Evolutionary conservation across 139 green algal species (phyloP).

Genomic region (Chlamydomonas asymmetrica): DNA sequence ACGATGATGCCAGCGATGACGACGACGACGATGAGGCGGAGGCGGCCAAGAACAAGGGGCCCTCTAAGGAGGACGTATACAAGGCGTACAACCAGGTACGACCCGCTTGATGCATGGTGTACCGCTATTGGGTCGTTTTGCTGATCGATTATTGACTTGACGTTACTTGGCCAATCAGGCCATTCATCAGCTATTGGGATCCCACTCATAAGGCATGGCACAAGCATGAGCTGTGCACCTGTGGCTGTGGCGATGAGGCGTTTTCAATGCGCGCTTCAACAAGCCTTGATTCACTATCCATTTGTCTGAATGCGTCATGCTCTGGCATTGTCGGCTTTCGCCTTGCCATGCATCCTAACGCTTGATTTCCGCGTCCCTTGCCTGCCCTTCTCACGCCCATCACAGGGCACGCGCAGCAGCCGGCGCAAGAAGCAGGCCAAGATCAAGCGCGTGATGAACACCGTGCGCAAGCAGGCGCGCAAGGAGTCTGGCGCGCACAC

Average conservation of each 20-base stretch:
- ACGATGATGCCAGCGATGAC: constrained; percentile 40
- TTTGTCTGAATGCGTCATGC: background rate
- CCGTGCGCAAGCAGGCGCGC: constrained; percentile 73
- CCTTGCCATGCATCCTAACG: background rate
- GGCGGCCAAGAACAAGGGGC: constrained; percentile 31
- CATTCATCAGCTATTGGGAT: too few relatives aligned
- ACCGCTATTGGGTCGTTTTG: too few relatives aligned
- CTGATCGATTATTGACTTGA: too few relatives aligned
- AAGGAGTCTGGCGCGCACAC: constrained; percentile 28
- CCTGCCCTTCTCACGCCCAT: too few relatives aligned
- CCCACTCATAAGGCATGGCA: too few relatives aligned
- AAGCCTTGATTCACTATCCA: background rate
- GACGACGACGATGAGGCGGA: constrained; percentile 64
- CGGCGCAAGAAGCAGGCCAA: constrained; percentile 96
- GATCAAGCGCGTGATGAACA: constrained; percentile 84
- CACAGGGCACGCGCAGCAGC: constrained; percentile 77
- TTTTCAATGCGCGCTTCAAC: too few relatives aligned
- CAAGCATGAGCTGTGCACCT: too few relatives aligned
- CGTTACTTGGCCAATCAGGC: too few relatives aligned
- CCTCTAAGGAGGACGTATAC: constrained; percentile 84
- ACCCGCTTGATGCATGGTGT: too few relatives aligned
- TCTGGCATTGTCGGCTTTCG: background rate
- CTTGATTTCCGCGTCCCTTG: background rate
- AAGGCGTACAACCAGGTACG: constrained; percentile 80
- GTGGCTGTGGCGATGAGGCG: too few relatives aligned